phyloP scores from a whole-genome alignment of 2,329 filamentous ascomycete genomes.

The Hypoxylon sp. region DNA sequence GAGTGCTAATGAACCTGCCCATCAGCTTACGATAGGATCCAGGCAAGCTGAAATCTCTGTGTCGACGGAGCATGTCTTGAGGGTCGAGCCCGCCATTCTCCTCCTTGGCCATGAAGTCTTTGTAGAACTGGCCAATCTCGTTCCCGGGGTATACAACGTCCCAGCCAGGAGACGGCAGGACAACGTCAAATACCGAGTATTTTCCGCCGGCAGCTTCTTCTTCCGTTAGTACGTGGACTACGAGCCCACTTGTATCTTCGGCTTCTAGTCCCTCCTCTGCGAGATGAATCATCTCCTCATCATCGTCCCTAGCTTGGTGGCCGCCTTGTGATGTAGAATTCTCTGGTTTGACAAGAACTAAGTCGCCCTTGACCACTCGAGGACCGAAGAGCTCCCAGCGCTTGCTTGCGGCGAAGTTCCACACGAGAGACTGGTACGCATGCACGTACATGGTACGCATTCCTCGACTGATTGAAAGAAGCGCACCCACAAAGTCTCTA shows the following conservation, averaged over 20 bases:
- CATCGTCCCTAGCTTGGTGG: slow-evolving; percentile 66
- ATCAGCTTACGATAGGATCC: slow-evolving; percentile 89
- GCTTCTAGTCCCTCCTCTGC: slow-evolving; percentile 62
- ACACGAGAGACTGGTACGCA: slow-evolving; percentile 93
- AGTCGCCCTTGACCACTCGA: slow-evolving; percentile 82
- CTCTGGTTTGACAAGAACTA: slow-evolving; percentile 67
- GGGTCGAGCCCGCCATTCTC: slow-evolving; percentile 83
- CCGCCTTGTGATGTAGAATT: slow-evolving; percentile 45
- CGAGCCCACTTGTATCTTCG: slow-evolving; percentile 53
- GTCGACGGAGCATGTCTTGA: slow-evolving; percentile 82
- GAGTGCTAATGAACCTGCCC: slow-evolving; percentile 70
- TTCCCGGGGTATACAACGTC: slow-evolving; percentile 89
- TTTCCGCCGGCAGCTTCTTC: slow-evolving; percentile 80
- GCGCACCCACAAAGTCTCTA: slow-evolving; percentile 79
- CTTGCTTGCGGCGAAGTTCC: slow-evolving; percentile 85
- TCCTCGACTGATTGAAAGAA: slow-evolving; percentile 81
- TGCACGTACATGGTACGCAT: slow-evolving; percentile 95
- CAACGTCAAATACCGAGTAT: slow-evolving; percentile 85
- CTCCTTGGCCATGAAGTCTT: slow-evolving; percentile 81
- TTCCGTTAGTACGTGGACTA: slow-evolving; percentile 76
- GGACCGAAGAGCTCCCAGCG: slow-evolving; percentile 80
- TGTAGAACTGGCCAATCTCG: slow-evolving; percentile 83
- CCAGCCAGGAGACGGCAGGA: slow-evolving; percentile 91
- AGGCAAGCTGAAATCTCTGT: slow-evolving; percentile 87
- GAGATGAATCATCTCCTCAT: slow-evolving; percentile 69